Evolutionary conservation across 306 rosid species (phyloP).

Genomic region (Alnus rubra): DNA sequence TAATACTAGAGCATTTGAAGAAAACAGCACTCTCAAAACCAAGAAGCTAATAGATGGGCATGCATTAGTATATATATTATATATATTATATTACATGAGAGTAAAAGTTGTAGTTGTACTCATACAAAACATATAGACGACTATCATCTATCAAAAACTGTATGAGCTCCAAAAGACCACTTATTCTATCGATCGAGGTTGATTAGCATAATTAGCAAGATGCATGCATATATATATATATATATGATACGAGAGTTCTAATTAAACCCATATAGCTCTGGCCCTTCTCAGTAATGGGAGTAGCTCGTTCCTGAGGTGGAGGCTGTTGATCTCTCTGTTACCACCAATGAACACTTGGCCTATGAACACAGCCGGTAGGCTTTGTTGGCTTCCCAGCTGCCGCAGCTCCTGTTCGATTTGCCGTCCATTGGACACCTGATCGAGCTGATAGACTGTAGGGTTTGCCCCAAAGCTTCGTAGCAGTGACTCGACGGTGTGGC

Average conservation of each 20-base stretch:
- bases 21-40: too few relatives aligned
- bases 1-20: too few relatives aligned
- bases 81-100: too few relatives aligned
- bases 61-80: too few relatives aligned
- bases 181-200: slow-evolving; percentile 14
- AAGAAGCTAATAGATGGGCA: too few relatives aligned
- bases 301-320: slow-evolving; percentile 60
- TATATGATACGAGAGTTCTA: too few relatives aligned
- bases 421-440: slow-evolving; percentile 53
- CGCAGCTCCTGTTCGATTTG: slow-evolving; percentile 59
- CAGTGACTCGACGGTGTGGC: slow-evolving; percentile 66
- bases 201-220: neutral
- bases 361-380: slow-evolving; percentile 65
- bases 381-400: slow-evolving; percentile 59
- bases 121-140: too few relatives aligned
- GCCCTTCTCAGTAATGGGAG: slow-evolving; percentile 63
- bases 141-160: too few relatives aligned
- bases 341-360: slow-evolving; percentile 67
- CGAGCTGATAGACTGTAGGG: slow-evolving; percentile 68
- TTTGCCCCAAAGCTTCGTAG: slow-evolving; percentile 67
- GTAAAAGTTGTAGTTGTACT: too few relatives aligned
- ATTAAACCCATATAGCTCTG: slow-evolving; percentile 59
- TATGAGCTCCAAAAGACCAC: neutral
- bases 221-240: slow-evolving; percentile 36
- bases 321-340: slow-evolving; percentile 53